Conservation (phyloP, 768 basidiomycete genomes). For the Psilocybe tampanensis region DNA sequence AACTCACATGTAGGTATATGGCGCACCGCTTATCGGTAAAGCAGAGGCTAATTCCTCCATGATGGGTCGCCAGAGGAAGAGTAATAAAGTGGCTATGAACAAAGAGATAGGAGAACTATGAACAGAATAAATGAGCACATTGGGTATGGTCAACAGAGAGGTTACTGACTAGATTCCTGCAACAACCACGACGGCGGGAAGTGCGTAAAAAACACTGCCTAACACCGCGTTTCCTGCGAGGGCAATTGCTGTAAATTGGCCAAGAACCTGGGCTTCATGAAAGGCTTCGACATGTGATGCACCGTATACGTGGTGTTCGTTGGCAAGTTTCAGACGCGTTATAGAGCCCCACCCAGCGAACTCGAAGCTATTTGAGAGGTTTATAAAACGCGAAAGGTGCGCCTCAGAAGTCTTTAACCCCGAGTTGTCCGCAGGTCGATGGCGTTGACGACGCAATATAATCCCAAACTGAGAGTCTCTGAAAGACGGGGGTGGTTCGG, state of each 20-base stretch:
- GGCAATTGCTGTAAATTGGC: conserved; percentile 66
- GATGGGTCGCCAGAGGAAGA: conserved; percentile 75
- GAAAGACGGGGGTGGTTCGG: conserved; percentile 42
- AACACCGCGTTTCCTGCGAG: conserved; percentile 70
- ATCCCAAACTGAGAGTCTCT: conserved; percentile 52
- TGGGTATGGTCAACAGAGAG: neutral
- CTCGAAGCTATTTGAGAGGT: conserved; percentile 65
- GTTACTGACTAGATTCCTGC: conserved; percentile 62
- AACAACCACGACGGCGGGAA: conserved; percentile 65
- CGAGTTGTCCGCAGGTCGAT: conserved; percentile 46
- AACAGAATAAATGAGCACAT: neutral
- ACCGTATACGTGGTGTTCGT: conserved; percentile 41
- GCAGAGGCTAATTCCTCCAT: conserved; percentile 75
- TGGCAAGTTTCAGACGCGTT: conserved; percentile 44
- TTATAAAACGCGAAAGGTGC: conserved; percentile 61
- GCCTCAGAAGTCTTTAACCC: conserved; percentile 37
- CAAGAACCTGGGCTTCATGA: conserved; percentile 46
- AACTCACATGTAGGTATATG: conserved; percentile 68
- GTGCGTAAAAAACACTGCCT: conserved; percentile 69
- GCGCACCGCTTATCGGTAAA: conserved; percentile 69
- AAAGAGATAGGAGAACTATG: conserved; percentile 70
- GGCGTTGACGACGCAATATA: conserved; percentile 61
- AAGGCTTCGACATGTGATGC: conserved; percentile 29
- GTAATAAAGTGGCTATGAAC: conserved; percentile 58
- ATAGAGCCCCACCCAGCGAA: conserved; percentile 75